Conservation (phyloP, 2,329 filamentous ascomycete species). For the Xylariomycetidae sp. region DNA sequence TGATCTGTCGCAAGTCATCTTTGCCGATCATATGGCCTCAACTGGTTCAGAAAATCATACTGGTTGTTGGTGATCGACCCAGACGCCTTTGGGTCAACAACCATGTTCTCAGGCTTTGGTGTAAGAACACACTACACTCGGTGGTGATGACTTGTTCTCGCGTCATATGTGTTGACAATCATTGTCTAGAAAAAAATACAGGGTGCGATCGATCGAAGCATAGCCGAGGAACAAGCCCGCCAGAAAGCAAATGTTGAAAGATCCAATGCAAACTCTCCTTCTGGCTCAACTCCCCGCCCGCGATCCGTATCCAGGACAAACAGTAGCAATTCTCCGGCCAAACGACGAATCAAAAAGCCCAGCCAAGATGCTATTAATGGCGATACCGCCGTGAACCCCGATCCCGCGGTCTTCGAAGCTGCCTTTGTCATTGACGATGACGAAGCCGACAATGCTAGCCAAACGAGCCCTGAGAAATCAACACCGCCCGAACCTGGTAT, state of each 20-base stretch:
- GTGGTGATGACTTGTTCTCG: slow-evolving; percentile 6
- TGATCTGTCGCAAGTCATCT: too few relatives aligned
- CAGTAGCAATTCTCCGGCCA: slow-evolving; percentile 30
- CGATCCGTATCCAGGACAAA: slow-evolving; percentile 37
- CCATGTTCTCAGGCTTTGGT: too few relatives aligned
- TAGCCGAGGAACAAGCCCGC: slow-evolving; percentile 86
- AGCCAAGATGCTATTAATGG: slow-evolving; percentile 31
- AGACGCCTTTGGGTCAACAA: too few relatives aligned
- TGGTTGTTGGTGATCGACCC: too few relatives aligned
- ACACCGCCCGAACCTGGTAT: slow-evolving; percentile 30
- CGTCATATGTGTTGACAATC: slow-evolving; percentile 55
- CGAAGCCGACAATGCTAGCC: slow-evolving; percentile 67
- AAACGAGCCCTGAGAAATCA: slow-evolving; percentile 53
- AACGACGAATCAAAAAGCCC: slow-evolving; percentile 37
- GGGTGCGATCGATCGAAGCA: slow-evolving; percentile 81
- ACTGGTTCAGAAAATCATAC: too few relatives aligned
- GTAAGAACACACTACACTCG: too few relatives aligned
- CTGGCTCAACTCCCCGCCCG: slow-evolving; percentile 39
- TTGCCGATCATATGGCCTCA: too few relatives aligned
- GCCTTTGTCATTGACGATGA: slow-evolving; percentile 87
- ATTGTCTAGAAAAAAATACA: too few relatives aligned
- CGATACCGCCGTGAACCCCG: slow-evolving; percentile 54
- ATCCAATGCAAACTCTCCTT: slow-evolving; percentile 35
- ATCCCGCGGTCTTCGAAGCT: slow-evolving; percentile 82
- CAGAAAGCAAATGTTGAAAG: slow-evolving; percentile 52